Conservation (phyloP, 805 yeast genomes). For the Myxozyma neotropica region DNA sequence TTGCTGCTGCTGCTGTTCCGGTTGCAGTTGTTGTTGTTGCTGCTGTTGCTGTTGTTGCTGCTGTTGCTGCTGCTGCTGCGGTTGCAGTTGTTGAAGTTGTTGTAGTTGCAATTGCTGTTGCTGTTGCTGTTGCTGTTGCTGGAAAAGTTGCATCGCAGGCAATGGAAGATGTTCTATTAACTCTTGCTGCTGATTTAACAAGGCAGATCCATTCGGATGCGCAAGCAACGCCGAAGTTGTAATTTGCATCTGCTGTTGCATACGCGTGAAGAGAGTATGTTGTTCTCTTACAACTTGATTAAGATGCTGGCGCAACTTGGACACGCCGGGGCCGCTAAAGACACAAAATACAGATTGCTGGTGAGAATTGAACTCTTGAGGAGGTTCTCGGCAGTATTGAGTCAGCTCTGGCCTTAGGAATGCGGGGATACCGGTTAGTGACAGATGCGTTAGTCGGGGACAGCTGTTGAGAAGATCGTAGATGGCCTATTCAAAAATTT, state of each 20-base stretch:
- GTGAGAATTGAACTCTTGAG: conserved; percentile 84
- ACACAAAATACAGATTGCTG: conserved; percentile 90
- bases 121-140: not conserved
- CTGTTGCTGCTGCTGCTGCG: not conserved
- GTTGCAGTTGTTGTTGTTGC: not conserved
- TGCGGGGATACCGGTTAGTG: conserved; percentile 89
- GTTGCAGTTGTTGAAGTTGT: too few species aligned
- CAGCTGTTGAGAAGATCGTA: conserved; percentile 73
- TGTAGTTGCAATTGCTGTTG: not conserved
- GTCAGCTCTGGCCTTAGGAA: conserved; percentile 85
- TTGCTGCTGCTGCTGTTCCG: not conserved
- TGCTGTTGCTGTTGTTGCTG: not conserved
- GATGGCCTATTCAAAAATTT: conserved; percentile 53
- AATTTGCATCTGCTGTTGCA: conserved; percentile 17
- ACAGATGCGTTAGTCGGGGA: conserved; percentile 83
- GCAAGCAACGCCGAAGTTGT: not conserved
- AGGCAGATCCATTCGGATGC: not conserved
- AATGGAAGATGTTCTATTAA: not conserved
- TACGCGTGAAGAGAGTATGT: conserved; percentile 11
- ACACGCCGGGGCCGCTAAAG: conserved; percentile 88
- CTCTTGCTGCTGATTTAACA: conserved; percentile 1
- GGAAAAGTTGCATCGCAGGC: not conserved
- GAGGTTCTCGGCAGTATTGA: conserved; percentile 86
- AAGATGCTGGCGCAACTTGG: conserved; percentile 69
- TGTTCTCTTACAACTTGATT: conserved; percentile 39